phyloP scores from a whole-genome alignment of 2,329 filamentous ascomycete genomes.

The Daldinia eschscholtzii region DNA sequence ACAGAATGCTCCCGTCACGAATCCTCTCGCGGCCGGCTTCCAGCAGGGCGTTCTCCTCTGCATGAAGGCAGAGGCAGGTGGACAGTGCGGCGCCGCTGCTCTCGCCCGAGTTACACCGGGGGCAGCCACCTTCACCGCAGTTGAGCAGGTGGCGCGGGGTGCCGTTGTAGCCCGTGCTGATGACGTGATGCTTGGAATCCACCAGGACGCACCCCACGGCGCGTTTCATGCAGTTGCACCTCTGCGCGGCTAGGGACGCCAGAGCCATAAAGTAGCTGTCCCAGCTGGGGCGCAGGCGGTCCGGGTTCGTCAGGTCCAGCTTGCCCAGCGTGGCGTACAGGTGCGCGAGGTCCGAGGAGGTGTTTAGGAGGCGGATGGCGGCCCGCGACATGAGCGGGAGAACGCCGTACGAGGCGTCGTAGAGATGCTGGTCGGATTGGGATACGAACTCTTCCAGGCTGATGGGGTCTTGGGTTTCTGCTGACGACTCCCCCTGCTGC shows the following conservation, averaged over 20 bases:
- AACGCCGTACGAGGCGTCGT: conserved; percentile 72
- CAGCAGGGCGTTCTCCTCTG: conserved; percentile 95
- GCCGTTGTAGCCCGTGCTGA: conserved; percentile 97
- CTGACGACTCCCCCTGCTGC: no score
- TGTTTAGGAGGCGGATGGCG: conserved; percentile 88
- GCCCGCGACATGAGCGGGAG: conserved; percentile 84
- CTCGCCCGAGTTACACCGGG: conserved; percentile 83
- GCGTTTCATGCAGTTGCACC: conserved; percentile 98
- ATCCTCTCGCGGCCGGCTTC: conserved; percentile 95
- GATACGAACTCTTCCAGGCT: conserved; percentile 68
- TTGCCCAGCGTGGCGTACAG: conserved; percentile 79
- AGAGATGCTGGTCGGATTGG: conserved; percentile 80
- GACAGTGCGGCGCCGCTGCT: conserved; percentile 78
- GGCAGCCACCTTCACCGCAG: conserved; percentile 92
- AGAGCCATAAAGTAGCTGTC: conserved; percentile 98
- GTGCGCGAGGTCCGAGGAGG: conserved; percentile 76
- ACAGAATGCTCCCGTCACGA: conserved; percentile 83
- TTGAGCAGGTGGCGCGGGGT: conserved; percentile 91
- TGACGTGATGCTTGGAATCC: conserved; percentile 81
- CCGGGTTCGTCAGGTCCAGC: conserved; percentile 81
- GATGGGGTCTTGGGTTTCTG: conserved; percentile 44
- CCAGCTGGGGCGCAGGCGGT: conserved; percentile 89
- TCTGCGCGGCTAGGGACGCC: conserved; percentile 88
- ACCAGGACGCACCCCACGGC: conserved; percentile 95
- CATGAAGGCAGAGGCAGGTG: conserved; percentile 96